Percentiles rank a stretch among this genome's conserved stretches.
phyloP scores from a whole-genome alignment of 140 eudicot genomes.

The Ambrosia hybrid region DNA sequence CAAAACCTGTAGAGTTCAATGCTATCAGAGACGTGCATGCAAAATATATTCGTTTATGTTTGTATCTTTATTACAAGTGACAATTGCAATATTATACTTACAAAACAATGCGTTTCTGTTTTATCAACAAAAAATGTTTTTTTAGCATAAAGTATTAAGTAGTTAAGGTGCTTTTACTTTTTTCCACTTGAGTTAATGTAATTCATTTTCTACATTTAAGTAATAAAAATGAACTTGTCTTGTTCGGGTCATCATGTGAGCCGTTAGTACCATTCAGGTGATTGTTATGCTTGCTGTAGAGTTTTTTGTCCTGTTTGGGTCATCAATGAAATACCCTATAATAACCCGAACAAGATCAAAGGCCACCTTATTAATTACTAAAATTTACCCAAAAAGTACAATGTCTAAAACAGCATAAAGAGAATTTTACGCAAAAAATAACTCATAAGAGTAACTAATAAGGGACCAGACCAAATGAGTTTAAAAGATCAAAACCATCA shows the following conservation, averaged over 20 bases:
- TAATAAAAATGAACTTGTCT: too few species aligned
- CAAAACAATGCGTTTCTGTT: neutral
- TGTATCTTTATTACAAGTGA: neutral
- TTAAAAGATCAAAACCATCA: too few species aligned
- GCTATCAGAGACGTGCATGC: slow-evolving; percentile 10
- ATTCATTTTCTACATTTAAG: too few species aligned
- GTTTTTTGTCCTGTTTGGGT: neutral
- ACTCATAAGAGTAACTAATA: too few species aligned
- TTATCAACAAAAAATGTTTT: neutral
- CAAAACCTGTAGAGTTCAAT: slow-evolving; percentile 61
- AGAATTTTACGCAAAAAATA: too few species aligned
- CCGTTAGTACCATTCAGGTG: neutral
- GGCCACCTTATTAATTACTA: neutral
- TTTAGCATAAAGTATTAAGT: neutral
- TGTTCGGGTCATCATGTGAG: neutral
- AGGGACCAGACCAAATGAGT: too few species aligned
- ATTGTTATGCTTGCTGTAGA: neutral
- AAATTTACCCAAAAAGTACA: slow-evolving; percentile 3
- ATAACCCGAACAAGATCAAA: slow-evolving; percentile 1
- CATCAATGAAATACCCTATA: neutral
- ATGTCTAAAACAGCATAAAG: too few species aligned
- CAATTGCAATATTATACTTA: neutral
- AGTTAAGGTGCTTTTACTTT: too few species aligned
- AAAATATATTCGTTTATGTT: neutral
- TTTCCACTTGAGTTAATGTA: too few species aligned